A percentile compares a stretch with the other conserved stretches of the same genome.
Conservation (phyloP, 768 basidiomycete species). For the Cystobasidium tubakii region DNA sequence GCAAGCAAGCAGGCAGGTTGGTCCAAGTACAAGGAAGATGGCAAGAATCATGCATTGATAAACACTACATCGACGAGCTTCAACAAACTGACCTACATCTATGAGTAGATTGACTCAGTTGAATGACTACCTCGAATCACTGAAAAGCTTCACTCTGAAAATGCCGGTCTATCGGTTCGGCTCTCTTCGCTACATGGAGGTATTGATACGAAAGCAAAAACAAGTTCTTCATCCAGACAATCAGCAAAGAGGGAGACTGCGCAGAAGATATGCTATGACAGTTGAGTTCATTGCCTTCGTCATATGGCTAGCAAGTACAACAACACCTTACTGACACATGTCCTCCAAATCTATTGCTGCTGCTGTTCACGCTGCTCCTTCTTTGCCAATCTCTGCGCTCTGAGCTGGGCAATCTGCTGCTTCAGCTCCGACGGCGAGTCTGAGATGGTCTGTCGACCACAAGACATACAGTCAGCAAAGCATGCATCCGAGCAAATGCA, state of each 20-base stretch:
- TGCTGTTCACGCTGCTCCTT: slow-evolving; percentile 9
- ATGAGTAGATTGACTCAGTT: too few relatives aligned
- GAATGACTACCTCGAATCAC: too few relatives aligned
- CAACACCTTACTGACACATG: background rate
- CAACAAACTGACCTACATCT: too few relatives aligned
- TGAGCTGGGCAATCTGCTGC: slow-evolving; percentile 1
- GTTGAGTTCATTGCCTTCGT: background rate
- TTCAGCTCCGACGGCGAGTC: background rate
- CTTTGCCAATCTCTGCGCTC: background rate
- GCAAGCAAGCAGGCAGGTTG: background rate
- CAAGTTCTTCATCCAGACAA: too few relatives aligned
- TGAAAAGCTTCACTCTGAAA: too few relatives aligned
- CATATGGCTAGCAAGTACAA: too few relatives aligned
- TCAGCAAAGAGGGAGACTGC: too few relatives aligned
- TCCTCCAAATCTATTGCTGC: background rate
- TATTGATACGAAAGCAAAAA: too few relatives aligned
- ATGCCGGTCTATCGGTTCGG: background rate
- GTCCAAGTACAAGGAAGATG: background rate
- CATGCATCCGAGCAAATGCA: too few relatives aligned
- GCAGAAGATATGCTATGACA: background rate
- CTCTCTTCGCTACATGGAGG: too few relatives aligned
- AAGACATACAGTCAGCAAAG: background rate
- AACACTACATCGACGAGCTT: too few relatives aligned
- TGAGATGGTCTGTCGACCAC: background rate
- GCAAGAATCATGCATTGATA: too few relatives aligned